Conservation (phyloP, 805 yeast genomes). For the Kazachstania taianensis region DNA sequence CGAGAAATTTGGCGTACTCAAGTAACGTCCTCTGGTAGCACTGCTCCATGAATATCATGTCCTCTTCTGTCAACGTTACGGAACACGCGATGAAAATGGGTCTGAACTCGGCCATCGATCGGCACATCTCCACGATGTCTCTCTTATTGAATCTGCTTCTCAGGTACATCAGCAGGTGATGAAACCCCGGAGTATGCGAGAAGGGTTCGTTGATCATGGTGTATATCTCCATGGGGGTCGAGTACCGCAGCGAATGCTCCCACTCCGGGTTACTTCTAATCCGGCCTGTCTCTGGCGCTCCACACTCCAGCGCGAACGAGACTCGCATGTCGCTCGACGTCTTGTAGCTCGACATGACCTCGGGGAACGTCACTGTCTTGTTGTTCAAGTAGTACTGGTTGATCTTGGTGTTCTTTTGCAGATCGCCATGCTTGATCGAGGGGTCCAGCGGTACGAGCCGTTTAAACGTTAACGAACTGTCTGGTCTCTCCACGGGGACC, state of each 20-base stretch:
- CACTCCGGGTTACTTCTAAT: constrained; percentile 20
- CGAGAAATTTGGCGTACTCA: constrained; percentile 78
- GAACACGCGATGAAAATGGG: constrained; percentile 92
- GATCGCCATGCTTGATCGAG: constrained; percentile 6
- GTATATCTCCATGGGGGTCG: constrained; percentile 73
- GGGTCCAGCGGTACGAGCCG: constrained; percentile 14
- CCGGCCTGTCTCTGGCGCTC: constrained; percentile 14
- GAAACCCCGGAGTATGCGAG: constrained; percentile 86
- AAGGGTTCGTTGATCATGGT: constrained; percentile 66
- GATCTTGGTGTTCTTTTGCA: constrained; percentile 24
- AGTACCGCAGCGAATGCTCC: constrained; percentile 32
- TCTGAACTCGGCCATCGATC: constrained; percentile 79
- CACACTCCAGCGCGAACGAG: constrained; percentile 22
- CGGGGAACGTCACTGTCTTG: constrained; percentile 43
- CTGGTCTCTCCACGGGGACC: constrained; percentile 18
- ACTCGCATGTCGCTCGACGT: constrained; percentile 4
- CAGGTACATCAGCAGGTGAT: constrained; percentile 64
- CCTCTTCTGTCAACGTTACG: constrained; percentile 79
- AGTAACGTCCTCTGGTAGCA: constrained; percentile 86
- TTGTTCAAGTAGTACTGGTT: constrained; percentile 62
- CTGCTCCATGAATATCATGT: constrained; percentile 89
- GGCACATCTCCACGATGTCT: constrained; percentile 72
- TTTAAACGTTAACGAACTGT: constrained; percentile 16
- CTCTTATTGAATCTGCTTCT: constrained; percentile 57
- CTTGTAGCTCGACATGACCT: constrained; percentile 30